Percentiles rank a stretch among this genome's conserved stretches.
Conservation (phyloP, 331 rosid genomes). For the Rosa hybrid region DNA sequence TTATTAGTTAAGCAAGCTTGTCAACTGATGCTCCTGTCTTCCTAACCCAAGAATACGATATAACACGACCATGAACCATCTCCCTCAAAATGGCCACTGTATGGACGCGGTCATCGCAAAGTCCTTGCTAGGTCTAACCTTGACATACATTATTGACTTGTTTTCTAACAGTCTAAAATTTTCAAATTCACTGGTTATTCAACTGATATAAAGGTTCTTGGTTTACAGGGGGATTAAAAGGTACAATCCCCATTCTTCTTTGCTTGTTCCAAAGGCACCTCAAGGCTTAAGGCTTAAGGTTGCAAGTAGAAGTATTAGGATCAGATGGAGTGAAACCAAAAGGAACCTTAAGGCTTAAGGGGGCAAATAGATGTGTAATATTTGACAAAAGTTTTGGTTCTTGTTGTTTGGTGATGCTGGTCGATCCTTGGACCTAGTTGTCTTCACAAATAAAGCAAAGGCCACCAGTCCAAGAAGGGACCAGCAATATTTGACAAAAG, state of each 20-base stretch:
- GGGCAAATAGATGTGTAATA: background rate
- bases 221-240: background rate
- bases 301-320: background rate
- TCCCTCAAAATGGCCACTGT: background rate
- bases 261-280: background rate
- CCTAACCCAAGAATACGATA: background rate
- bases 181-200: background rate
- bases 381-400: background rate
- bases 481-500: background rate
- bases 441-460: no score
- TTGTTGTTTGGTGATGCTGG: no score
- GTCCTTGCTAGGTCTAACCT: background rate
- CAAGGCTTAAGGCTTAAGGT: background rate
- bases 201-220: background rate
- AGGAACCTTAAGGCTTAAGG: background rate
- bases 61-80: background rate
- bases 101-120: background rate
- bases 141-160: background rate
- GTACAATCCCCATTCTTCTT: background rate
- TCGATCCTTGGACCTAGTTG: no score
- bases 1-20: background rate
- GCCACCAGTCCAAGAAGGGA: no score
- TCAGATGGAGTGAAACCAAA: background rate
- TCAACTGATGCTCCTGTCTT: background rate
- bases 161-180: background rate